Base-by-base conservation (phyloP, 768 basidiomycete genomes). In the Pleurotus pulmonarius region DNA sequence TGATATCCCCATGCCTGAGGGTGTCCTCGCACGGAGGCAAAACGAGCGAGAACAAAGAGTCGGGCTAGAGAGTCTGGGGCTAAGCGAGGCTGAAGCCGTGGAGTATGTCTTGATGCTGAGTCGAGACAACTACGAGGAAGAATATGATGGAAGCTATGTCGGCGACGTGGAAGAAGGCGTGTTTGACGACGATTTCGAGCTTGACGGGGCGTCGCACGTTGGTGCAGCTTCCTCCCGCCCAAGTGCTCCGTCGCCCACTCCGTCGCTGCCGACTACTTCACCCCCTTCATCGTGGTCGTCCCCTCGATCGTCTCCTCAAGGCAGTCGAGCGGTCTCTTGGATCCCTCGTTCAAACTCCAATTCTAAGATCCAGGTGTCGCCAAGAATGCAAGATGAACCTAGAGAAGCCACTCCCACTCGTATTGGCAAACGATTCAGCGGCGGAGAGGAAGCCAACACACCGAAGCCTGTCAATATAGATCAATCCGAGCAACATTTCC, bases 31-130 rank as follows among this genome's bases (percentile, higher is more conserved):
- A 38, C 71, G 83, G 38, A 85, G 90, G 62, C 73, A 68, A 40
- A 64, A 70, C 34, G 81, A 82, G 58, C 72, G 73, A 22, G 87
- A 84, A 60, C 88, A 93, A 59, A 70, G 71, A 11, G 73, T 74
- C 2, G 76, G 78, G 9, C 67, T 92, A 20, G 74, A 82, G 34
- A 69, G 70, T n/a, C 77, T 94, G 3, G 91, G 92, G 2, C 70
- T 93, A 40, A 84, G 77, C 56, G 91, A 94, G 62, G 69, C 69
- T 1, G 91, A 91, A 63, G 89, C 87, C 0, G 71, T 93, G 24
- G 87, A 91, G 63, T 94, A 94, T 61, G 78, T 85, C 0, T 67
- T 94, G 46, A 93, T 93, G 90, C 78, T 93, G 60, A 92, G 90
- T 59, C 83, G 88, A 7, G 92, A 94, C 46, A 89, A 92, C 65